Evolutionary conservation across 495 filamentous ascomycete species (phyloP).

Genomic region (Penicillium lividum): DNA sequence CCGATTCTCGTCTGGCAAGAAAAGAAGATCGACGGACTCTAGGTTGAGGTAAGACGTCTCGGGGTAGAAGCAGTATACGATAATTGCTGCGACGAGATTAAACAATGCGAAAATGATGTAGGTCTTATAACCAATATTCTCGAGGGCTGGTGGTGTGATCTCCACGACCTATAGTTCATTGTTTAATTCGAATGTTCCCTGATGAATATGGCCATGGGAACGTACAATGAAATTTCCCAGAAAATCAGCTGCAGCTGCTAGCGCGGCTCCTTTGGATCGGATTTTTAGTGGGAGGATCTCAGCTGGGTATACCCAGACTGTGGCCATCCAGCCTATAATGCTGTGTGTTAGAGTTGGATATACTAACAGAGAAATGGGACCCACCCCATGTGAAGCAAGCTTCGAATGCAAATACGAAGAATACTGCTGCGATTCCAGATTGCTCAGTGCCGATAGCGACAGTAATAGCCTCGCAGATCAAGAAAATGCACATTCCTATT

Average conservation of each 20-base stretch:
- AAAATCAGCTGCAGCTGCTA: slow-evolving; percentile 28
- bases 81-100: slow-evolving; percentile 32
- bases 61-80: slow-evolving; percentile 44
- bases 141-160: slow-evolving; percentile 26
- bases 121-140: slow-evolving; percentile 27
- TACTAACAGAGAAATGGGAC: background rate
- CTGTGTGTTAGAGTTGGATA: background rate
- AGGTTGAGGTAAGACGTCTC: slow-evolving; percentile 30
- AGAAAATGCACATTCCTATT: slow-evolving; percentile 30
- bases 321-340: slow-evolving; percentile 26
- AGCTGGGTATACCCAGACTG: slow-evolving; percentile 36
- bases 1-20: slow-evolving; percentile 10
- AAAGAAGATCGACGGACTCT: slow-evolving; percentile 21
- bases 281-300: slow-evolving; percentile 34
- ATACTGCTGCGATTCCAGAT: slow-evolving; percentile 27
- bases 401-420: slow-evolving; percentile 38
- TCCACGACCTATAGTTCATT: slow-evolving; percentile 14
- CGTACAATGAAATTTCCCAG: slow-evolving; percentile 24
- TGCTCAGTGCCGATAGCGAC: slow-evolving; percentile 22
- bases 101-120: slow-evolving; percentile 44
- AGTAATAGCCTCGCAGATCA: slow-evolving; percentile 29
- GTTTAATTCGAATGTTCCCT: background rate
- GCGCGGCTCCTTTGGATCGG: slow-evolving; percentile 32
- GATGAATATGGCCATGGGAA: background rate
- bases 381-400: slow-evolving; percentile 38